Conservation (phyloP, 2,329 filamentous ascomycete genomes). For the Rutstroemia sp. region DNA sequence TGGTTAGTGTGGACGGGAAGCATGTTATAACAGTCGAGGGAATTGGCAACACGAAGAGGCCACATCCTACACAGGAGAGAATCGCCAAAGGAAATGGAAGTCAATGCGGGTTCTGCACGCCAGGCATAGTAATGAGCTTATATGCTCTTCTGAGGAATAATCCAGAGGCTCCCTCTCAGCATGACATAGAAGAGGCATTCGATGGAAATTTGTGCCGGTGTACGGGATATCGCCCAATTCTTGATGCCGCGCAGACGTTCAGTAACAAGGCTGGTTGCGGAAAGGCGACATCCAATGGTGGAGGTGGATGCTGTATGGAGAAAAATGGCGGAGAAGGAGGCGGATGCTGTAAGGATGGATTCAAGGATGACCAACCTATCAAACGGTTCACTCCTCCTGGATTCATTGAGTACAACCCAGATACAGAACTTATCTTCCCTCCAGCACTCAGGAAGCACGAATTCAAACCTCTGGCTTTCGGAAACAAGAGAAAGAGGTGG, state of each 20-base stretch:
- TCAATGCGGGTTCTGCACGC: slow-evolving; percentile 90
- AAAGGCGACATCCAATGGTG: slow-evolving; percentile 42
- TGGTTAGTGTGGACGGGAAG: slow-evolving; percentile 91
- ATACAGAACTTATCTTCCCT: slow-evolving; percentile 93
- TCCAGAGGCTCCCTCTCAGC: slow-evolving; percentile 66
- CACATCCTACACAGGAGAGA: slow-evolving; percentile 85
- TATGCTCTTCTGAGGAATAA: slow-evolving; percentile 90
- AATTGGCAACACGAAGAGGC: slow-evolving; percentile 79
- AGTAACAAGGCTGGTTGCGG: slow-evolving; percentile 43
- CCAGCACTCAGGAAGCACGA: slow-evolving; percentile 76
- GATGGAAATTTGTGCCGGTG: slow-evolving; percentile 93
- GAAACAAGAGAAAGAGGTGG: slow-evolving; percentile 93
- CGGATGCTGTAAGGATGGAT: slow-evolving; percentile 61
- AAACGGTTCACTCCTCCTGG: slow-evolving; percentile 76
- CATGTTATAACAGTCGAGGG: slow-evolving; percentile 98
- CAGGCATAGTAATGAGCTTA: slow-evolving; percentile 95
- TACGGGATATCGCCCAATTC: slow-evolving; percentile 88
- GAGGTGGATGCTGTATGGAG: slow-evolving; percentile 66
- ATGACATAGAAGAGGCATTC: slow-evolving; percentile 90
- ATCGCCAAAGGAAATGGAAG: slow-evolving; percentile 88
- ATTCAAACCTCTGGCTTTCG: slow-evolving; percentile 75
- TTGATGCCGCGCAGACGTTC: slow-evolving; percentile 91
- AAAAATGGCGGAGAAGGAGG: slow-evolving; percentile 40
- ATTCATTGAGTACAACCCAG: slow-evolving; percentile 89
- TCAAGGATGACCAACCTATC: slow-evolving; percentile 44